phyloP scores from a whole-genome alignment of 257 asterid species.

The Przewalskia tangutica region DNA sequence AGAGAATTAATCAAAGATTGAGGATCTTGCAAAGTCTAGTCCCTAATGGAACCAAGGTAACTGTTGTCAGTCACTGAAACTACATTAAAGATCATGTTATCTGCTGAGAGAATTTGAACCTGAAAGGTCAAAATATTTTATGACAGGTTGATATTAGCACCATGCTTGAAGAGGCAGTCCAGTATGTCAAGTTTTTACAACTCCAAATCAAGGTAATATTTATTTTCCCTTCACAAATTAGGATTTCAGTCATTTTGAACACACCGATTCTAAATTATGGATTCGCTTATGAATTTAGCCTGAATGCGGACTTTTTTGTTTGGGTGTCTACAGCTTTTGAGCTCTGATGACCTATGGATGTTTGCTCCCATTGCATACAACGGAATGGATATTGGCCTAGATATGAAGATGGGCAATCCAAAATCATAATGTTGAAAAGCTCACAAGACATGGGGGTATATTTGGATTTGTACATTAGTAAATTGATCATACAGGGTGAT shows the following conservation, averaged over 20 bases:
- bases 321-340: constrained; percentile 42
- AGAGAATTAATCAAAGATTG: constrained; percentile 68
- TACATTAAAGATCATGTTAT: background rate
- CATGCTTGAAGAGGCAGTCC: constrained; percentile 93
- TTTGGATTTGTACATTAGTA: background rate
- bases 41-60: constrained; percentile 86
- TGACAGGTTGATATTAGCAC: constrained; percentile 78
- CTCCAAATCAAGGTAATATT: constrained; percentile 65
- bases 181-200: constrained; percentile 74
- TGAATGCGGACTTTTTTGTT: background rate
- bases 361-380: constrained; percentile 82
- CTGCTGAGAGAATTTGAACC: background rate
- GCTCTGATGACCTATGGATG: constrained; percentile 87
- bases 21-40: constrained; percentile 75
- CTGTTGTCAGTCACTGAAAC: background rate
- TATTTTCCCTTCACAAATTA: background rate
- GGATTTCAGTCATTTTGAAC: background rate
- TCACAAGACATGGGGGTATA: background rate
- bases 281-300: background rate
- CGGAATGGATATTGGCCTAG: constrained; percentile 64
- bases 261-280: background rate
- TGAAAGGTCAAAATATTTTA: background rate
- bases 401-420: constrained; percentile 19
- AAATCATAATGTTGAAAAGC: background rate
- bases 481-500: background rate